Base-by-base conservation (phyloP, 352 stramenopile species). In the Phytopythium helicoides region DNA sequence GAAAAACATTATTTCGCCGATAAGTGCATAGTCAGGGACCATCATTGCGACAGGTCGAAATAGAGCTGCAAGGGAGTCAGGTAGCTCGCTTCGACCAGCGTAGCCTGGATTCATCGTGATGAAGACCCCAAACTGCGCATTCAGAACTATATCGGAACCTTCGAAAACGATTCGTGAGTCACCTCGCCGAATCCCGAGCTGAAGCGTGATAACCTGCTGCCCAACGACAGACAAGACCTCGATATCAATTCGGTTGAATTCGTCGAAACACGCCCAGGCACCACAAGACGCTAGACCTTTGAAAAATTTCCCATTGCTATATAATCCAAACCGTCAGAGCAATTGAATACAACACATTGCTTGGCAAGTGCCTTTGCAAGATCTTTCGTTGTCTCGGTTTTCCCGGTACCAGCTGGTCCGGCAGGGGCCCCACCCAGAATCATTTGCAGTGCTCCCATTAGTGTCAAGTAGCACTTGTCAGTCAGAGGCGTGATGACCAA, bases 61-160 rank as follows among this genome's bases (percentile, higher is more conserved):
- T 2, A 98, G 60, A 9, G 94, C 95, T 31, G 97, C 93, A 4
- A 98, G 73, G 15, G 97, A 98, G 60, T 98, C 95, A 0, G 95
- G 95, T 10, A 98, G 69, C 49, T 98, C 95, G 0, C 89, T 97
- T 6, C 95, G 89, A 11, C 95, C 95, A 16, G 95, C 95, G 59
- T 98, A 98, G 6, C 85, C 93, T 2, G 93, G 93, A 66, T 98
- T 98, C 93, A 98, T 98, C 0, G 93, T 98, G 56, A 98, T 98
- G 56, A 97, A 98, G 5, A 98, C 90, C 1, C 86, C 91, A 54
- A 98, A 98, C 52, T 98, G 86, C 11, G 83, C 71, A 38, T 96
- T 96, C 51, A 98, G 85, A 0, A 79, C 75, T 38, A 98, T 98
- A 31, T 98, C 92, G 1, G 87, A 97, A 48, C 89, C 94, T 68